Conservation (phyloP, 495 filamentous ascomycete species). For the Aspergillus carlsbadensis region DNA sequence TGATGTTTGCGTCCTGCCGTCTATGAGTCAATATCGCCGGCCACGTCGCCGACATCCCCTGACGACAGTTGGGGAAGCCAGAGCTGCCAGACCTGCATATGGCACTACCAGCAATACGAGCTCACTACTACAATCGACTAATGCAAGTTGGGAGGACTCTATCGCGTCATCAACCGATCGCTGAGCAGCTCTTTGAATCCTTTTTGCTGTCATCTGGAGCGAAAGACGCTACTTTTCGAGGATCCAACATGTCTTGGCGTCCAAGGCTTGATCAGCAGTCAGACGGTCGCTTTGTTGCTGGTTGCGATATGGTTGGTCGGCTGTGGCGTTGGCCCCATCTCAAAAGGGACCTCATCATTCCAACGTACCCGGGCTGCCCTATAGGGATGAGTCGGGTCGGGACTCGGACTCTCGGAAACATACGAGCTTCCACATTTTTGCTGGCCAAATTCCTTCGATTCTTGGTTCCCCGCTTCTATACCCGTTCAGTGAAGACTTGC, state of each 20-base stretch:
- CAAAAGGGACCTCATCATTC: background rate
- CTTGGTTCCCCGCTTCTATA: background rate
- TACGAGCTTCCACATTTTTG: background rate
- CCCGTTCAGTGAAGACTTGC: constrained; percentile 3
- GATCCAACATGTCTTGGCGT: constrained; percentile 11
- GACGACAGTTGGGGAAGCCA: too few species aligned
- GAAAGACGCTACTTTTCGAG: background rate
- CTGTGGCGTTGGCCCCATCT: background rate
- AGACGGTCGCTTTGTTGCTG: background rate
- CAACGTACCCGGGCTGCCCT: too few species aligned
- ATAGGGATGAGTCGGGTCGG: constrained; percentile 14
- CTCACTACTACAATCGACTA: too few species aligned
- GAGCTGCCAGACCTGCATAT: too few species aligned
- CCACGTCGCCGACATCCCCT: too few species aligned
- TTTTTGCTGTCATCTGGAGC: background rate
- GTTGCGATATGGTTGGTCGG: background rate
- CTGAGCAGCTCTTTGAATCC: background rate
- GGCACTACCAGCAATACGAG: too few species aligned
- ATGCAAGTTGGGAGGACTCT: too few species aligned
- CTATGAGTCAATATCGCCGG: background rate
- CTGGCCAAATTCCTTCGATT: background rate
- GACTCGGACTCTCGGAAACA: background rate
- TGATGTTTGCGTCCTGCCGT: background rate
- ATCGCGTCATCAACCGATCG: background rate
- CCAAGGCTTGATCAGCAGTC: constrained; percentile 18